Evolutionary conservation across 495 filamentous ascomycete genomes (phyloP).

Genomic region (Astrocystis sublimbata): DNA sequence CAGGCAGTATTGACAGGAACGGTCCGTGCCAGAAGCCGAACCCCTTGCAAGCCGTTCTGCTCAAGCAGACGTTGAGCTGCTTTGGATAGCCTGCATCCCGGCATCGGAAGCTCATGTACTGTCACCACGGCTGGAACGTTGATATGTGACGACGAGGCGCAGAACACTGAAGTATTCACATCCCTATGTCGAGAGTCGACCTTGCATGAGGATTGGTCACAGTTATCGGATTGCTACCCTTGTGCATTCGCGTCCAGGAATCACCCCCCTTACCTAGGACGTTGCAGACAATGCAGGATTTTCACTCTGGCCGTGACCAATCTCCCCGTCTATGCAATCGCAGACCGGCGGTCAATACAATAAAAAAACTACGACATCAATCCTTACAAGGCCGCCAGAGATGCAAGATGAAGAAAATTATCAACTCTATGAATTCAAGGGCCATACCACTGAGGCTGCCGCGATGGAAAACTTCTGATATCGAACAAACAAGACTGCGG

Average conservation of each 20-base stretch:
- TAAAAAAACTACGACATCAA: too few relatives aligned
- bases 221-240: not conserved
- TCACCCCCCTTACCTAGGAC: not conserved
- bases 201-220: constrained; percentile 5
- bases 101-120: constrained; percentile 9
- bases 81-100: constrained; percentile 1
- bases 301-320: not conserved
- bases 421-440: not conserved
- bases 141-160: not conserved
- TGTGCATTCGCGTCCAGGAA: not conserved
- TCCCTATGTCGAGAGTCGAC: not conserved
- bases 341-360: not conserved
- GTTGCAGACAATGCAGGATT: not conserved
- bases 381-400: not conserved
- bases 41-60: not conserved
- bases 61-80: not conserved
- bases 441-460: not conserved
- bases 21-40: not conserved
- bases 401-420: not conserved
- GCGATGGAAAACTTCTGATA: not conserved
- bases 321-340: not conserved
- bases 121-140: not conserved
- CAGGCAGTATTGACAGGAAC: not conserved
- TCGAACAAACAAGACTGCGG: constrained; percentile 7
- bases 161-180: not conserved